Percentiles rank a stretch among this genome's conserved stretches.
These are phyloP conservation scores for Blastobotrys proliferans DNA, from an alignment of 1,139 yeast species.

Conservation along the genomic window DNA sequence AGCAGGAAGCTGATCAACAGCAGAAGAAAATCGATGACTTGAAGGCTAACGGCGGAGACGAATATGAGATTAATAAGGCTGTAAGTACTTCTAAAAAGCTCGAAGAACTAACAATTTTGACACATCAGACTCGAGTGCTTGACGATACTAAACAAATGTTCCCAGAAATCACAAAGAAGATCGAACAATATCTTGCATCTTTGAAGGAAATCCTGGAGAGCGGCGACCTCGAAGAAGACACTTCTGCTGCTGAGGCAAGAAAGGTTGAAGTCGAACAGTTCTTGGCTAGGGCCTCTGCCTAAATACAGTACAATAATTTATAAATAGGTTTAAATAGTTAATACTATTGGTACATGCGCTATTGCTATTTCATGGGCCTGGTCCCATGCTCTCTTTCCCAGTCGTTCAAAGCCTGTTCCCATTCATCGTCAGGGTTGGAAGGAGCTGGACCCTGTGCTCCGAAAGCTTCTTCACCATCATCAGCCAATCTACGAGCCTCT, in stretches of 20 bases:
- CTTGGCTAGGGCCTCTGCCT: no score
- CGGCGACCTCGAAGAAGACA: constrained; percentile 45
- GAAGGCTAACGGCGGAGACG: constrained; percentile 47
- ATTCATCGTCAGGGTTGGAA: constrained; percentile 60
- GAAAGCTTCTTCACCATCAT: constrained; percentile 30
- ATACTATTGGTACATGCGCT: neutral
- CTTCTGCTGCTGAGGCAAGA: constrained; percentile 39
- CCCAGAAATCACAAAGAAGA: constrained; percentile 55
- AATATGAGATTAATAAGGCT: constrained; percentile 67
- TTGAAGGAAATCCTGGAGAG: constrained; percentile 43
- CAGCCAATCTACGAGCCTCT: constrained; percentile 39
- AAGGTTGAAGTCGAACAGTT: constrained; percentile 32
- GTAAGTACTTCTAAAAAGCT: constrained; percentile 22
- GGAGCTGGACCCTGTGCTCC: constrained; percentile 20
- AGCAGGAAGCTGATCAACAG: constrained; percentile 62
- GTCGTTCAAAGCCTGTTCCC: constrained; percentile 61
- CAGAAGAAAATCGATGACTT: constrained; percentile 43
- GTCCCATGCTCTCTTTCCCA: constrained; percentile 46
- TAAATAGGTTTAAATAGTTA: neutral
- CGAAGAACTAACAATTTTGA: constrained; percentile 9
- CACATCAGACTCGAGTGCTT: constrained; percentile 45
- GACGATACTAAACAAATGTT: constrained; percentile 67
- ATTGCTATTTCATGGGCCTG: constrained; percentile 9
- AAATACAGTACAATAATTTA: neutral
- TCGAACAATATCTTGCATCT: constrained; percentile 46